Evolutionary conservation across 2,329 filamentous ascomycete genomes (phyloP), one percentile per base, ranked within the genome.

Genomic region (Apiospora marii): DNA sequence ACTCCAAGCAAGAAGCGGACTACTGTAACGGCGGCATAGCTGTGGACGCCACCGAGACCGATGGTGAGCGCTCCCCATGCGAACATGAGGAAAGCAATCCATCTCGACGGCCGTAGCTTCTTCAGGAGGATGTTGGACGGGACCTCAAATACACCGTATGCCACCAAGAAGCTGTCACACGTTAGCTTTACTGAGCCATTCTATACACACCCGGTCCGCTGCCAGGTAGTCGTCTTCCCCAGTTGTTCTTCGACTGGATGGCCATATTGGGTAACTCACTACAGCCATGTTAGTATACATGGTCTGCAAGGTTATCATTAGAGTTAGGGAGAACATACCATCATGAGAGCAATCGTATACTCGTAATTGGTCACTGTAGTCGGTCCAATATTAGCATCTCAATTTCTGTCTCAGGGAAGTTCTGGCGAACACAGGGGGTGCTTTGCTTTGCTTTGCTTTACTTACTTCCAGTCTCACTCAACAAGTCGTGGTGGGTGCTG

Each of bases 61-160:
- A 91, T 89, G 30, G 92, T 91, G 71, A 93, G 85, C 70, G 88
- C 85, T 6, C 90, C 91, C 90, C 91, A 93, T 34, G 85, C 82
- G 43, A 89, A 83, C 78, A 92, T 90, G 76, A 93, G 90, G 74
- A 91, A 87, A 0, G 89, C 85, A 68, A 93, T 79, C 86, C 91
- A 92, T 58, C 88, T 84, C 51, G 87, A 88, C 1, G 90, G 89
- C 6, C 85, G 85, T 70, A 90, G 81, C 78, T 88, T 88, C 80
- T 91, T 91, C 73, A 92, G 83, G 14, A 91, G 82, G 34, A 91
- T 84, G 77, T 92, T 92, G 74, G 87, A 89, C 0, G 90, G 90
- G 6, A 91, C 86, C 78, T 92, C 90, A 78, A 91, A 91, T 69
- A 85, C 41, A 74, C 82, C 83, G 77, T 87, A 92, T 4, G 89